phyloP scores from a whole-genome alignment of 345 rosid species.

The Salix arbutifolia region DNA sequence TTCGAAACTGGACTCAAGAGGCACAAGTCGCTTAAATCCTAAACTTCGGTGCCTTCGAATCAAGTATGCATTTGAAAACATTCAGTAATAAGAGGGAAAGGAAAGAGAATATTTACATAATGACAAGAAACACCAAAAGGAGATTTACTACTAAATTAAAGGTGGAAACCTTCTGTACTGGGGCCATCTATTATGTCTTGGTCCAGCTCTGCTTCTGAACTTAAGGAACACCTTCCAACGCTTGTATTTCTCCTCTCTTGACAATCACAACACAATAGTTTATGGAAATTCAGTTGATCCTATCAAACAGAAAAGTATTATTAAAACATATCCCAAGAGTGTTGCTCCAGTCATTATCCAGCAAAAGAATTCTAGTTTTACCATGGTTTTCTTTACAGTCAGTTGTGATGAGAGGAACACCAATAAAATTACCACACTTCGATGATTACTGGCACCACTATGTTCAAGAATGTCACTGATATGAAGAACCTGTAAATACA shows the following conservation, averaged over 20 bases:
- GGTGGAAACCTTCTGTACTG: slow-evolving; percentile 43
- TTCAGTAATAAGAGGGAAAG: background rate
- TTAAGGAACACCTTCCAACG: slow-evolving; percentile 13
- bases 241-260: slow-evolving; percentile 59
- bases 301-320: slow-evolving; percentile 25
- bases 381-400: slow-evolving; percentile 59
- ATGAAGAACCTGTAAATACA: slow-evolving; percentile 61
- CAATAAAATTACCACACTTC: slow-evolving; percentile 65
- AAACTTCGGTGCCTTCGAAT: background rate
- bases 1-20: background rate
- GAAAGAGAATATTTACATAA: background rate
- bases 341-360: background rate
- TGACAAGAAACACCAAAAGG: background rate
- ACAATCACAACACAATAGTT: slow-evolving; percentile 68
- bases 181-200: slow-evolving; percentile 33
- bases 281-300: slow-evolving; percentile 86
- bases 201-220: slow-evolving; percentile 22
- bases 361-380: slow-evolving; percentile 22
- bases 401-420: slow-evolving; percentile 77
- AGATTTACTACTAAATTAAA: background rate
- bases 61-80: background rate
- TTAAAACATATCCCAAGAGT: slow-evolving; percentile 7
- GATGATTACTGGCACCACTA: slow-evolving; percentile 58
- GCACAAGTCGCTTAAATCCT: background rate
- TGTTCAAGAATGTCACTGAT: slow-evolving; percentile 86